Percentiles rank a stretch among this genome's conserved stretches.
phyloP scores from a whole-genome alignment of 2,329 filamentous ascomycete genomes.

The Xylariaceae sp. region DNA sequence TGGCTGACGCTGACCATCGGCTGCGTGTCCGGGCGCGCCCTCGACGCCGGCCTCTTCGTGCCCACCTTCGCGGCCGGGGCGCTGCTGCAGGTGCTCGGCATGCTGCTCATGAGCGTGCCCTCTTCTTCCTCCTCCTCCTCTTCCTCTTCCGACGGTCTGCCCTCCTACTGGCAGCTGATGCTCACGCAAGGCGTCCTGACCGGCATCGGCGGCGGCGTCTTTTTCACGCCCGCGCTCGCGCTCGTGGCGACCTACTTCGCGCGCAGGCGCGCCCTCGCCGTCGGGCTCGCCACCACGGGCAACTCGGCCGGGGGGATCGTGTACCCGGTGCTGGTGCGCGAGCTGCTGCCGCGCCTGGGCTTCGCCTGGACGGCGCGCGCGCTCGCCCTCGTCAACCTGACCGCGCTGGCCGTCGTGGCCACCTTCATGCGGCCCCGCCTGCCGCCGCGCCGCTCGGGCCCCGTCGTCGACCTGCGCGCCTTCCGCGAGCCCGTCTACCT shows the following conservation, averaged over 20 bases:
- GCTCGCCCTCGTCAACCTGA: conserved; percentile 57
- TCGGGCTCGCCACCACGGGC: conserved; percentile 52
- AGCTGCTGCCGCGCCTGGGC: conserved; percentile 22
- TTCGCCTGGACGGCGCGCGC: conserved; percentile 26
- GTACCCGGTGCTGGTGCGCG: conserved; percentile 35
- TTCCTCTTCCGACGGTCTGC: no score
- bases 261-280: conserved; percentile 44
- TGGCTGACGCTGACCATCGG: conserved; percentile 35
- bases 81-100: conserved; percentile 32
- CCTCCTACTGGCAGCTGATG: conserved; percentile 41
- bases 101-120: conserved; percentile 35
- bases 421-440: conserved; percentile 25
- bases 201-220: conserved; percentile 45
- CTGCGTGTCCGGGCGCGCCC: conserved; percentile 32
- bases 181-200: conserved; percentile 41
- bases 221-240: conserved; percentile 51
- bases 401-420: conserved; percentile 67
- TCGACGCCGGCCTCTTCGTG: conserved; percentile 36
- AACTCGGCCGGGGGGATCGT: conserved; percentile 47
- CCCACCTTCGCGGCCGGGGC: conserved; percentile 30
- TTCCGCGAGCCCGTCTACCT: conserved; percentile 26
- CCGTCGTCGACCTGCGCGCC: conserved; percentile 22
- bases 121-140: no score
- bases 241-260: conserved; percentile 57
- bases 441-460: conserved; percentile 24